Conservation (phyloP, 2,329 filamentous ascomycete genomes). For the Aspergillus sp. region DNA sequence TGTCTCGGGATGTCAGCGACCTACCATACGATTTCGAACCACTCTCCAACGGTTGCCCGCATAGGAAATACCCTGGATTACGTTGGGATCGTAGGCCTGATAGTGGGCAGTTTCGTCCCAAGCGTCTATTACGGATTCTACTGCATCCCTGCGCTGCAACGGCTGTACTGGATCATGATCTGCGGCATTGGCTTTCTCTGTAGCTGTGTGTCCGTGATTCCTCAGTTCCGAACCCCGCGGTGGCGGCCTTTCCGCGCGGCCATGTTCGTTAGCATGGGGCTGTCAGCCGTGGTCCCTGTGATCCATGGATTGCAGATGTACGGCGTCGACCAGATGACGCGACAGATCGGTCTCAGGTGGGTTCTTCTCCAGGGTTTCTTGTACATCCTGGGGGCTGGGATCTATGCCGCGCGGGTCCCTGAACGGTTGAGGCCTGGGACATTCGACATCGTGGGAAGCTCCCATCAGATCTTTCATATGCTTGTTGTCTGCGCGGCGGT, state of each 20-base stretch:
- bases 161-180: conserved; percentile 70
- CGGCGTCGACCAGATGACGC: conserved; percentile 56
- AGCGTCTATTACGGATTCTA: conserved; percentile 81
- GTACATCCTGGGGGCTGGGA: conserved; percentile 74
- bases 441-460: conserved; percentile 87
- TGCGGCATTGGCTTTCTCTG: conserved; percentile 67
- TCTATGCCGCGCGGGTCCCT: conserved; percentile 80
- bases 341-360: conserved; percentile 72
- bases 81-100: conserved; percentile 82
- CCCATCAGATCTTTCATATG: conserved; percentile 93
- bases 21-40: conserved; percentile 78
- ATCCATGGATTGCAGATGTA: conserved; percentile 63
- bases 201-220: conserved; percentile 64
- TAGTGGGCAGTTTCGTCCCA: conserved; percentile 84
- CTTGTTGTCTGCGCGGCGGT: conserved; percentile 74
- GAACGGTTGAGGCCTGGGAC: conserved; percentile 67
- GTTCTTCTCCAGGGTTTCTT: conserved; percentile 68
- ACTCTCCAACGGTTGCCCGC: conserved; percentile 65
- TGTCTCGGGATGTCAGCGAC: conserved; percentile 75
- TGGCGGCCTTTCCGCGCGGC: conserved; percentile 77
- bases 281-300: conserved; percentile 75
- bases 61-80: conserved; percentile 94
- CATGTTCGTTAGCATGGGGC: conserved; percentile 83
- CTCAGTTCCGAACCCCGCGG: conserved; percentile 70
- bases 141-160: conserved; percentile 56